These are phyloP conservation scores for Coemansia sp. DNA, from an alignment of 192 early-diverging fungal species.

Conservation along the genomic window DNA sequence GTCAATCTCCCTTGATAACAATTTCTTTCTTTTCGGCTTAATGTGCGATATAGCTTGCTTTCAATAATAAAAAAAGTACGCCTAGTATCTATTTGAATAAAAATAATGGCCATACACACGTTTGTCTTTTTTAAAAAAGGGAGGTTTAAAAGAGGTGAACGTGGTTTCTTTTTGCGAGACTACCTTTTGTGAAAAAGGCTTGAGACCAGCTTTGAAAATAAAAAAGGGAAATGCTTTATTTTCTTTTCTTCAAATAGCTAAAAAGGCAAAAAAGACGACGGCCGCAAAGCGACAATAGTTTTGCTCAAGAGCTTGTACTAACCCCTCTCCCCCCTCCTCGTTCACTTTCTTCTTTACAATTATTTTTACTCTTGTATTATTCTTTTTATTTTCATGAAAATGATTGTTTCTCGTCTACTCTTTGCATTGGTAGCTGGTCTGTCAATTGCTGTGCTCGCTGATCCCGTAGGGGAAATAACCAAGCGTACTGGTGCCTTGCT, in stretches of 20 bases:
- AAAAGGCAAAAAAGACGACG: not conserved
- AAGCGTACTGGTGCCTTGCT: not conserved
- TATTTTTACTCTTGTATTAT: not conserved
- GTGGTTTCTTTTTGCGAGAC: not conserved
- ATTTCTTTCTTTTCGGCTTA: too few relatives aligned
- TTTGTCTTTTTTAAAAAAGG: not conserved
- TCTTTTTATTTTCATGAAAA: not conserved
- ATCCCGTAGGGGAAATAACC: slow-evolving; percentile 6
- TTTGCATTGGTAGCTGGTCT: slow-evolving; percentile 30
- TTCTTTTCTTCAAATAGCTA: not conserved
- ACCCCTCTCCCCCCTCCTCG: not conserved
- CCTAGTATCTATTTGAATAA: not conserved
- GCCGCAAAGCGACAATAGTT: not conserved
- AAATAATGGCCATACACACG: too few relatives aligned
- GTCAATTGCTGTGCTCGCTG: slow-evolving; percentile 12
- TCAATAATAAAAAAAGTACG: too few relatives aligned
- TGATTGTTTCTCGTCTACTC: slow-evolving; percentile 1
- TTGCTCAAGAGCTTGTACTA: not conserved
- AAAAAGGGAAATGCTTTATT: not conserved
- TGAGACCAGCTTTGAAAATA: too few relatives aligned
- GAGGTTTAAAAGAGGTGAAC: too few relatives aligned
- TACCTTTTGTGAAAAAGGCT: too few relatives aligned
- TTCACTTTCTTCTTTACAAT: not conserved
- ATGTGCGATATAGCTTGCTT: too few relatives aligned
- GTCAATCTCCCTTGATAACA: slow-evolving; percentile 14